Conservation (phyloP, 257 asterid species). For the Solanum ossicruentum region DNA sequence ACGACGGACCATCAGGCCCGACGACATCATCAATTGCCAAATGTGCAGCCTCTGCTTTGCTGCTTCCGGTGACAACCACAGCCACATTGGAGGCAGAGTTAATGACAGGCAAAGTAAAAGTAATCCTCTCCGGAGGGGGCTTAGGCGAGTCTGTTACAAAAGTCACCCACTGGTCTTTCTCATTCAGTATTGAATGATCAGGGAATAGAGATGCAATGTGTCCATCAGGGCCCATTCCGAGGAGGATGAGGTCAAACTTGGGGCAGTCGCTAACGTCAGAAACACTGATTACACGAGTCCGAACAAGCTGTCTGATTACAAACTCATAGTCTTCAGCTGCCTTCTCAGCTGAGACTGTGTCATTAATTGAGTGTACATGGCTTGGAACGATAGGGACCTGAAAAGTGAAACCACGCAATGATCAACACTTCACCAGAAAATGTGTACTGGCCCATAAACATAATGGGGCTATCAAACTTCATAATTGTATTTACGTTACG, state of each 20-base stretch:
- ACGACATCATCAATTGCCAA: constrained; percentile 27
- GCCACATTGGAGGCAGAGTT: constrained; percentile 53
- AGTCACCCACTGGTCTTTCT: constrained; percentile 50
- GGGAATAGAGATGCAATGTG: constrained; percentile 59
- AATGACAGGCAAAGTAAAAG: constrained; percentile 51
- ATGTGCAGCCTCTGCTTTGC: constrained; percentile 43
- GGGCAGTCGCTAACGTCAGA: constrained; percentile 46
- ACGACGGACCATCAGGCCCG: constrained; percentile 19
- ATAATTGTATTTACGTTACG: neutral
- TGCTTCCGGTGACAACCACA: constrained; percentile 29
- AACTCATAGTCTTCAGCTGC: constrained; percentile 85
- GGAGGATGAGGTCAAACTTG: constrained; percentile 47
- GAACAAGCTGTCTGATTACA: constrained; percentile 68
- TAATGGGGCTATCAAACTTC: neutral
- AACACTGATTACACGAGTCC: constrained; percentile 55
- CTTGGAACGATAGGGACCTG: constrained; percentile 81
- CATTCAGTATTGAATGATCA: constrained; percentile 17
- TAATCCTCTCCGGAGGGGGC: constrained; percentile 63
- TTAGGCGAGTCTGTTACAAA: constrained; percentile 50
- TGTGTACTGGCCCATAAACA: neutral
- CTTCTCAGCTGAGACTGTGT: constrained; percentile 62
- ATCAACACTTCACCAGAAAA: neutral
- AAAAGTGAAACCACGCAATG: neutral
- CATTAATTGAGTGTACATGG: constrained; percentile 80
- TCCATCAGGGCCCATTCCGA: constrained; percentile 58